phyloP scores from a whole-genome alignment of 352 stramenopile species.

The Phytophthora capsici region DNA sequence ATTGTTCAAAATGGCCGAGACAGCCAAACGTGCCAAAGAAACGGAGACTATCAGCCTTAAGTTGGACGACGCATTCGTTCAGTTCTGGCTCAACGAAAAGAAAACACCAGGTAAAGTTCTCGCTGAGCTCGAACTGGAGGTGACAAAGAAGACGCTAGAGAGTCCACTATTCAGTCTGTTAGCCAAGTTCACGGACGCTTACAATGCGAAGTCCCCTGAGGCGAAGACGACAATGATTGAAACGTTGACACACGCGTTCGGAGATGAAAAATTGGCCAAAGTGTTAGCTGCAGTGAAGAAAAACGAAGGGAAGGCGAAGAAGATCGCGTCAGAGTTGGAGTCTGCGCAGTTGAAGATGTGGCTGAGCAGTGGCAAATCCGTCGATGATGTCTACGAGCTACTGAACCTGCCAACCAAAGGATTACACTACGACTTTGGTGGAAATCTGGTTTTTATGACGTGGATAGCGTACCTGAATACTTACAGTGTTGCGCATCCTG shows the following conservation, averaged over 20 bases:
- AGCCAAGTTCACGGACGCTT: not conserved
- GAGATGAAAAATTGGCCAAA: not conserved
- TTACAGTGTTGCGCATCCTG: not conserved
- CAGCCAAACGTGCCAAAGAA: not conserved
- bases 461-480: not conserved
- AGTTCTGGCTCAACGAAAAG: not conserved
- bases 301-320: not conserved
- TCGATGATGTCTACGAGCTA: not conserved
- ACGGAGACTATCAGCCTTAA: not conserved
- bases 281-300: not conserved
- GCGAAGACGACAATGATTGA: not conserved
- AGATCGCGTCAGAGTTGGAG: not conserved
- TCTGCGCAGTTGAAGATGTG: not conserved
- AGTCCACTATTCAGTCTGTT: not conserved
- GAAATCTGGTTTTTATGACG: not conserved
- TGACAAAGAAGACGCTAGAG: not conserved
- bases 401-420: not conserved
- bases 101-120: not conserved
- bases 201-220: not conserved
- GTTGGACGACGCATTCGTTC: not conserved
- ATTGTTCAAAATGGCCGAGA: not conserved
- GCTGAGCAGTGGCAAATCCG: not conserved
- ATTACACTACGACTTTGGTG: not conserved
- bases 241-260: not conserved
- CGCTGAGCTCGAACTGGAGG: not conserved